A percentile compares a stretch with the other conserved stretches of the same genome.
phyloP scores from a whole-genome alignment of 176 grass and related monocot species.

The Raddia distichophylla region DNA sequence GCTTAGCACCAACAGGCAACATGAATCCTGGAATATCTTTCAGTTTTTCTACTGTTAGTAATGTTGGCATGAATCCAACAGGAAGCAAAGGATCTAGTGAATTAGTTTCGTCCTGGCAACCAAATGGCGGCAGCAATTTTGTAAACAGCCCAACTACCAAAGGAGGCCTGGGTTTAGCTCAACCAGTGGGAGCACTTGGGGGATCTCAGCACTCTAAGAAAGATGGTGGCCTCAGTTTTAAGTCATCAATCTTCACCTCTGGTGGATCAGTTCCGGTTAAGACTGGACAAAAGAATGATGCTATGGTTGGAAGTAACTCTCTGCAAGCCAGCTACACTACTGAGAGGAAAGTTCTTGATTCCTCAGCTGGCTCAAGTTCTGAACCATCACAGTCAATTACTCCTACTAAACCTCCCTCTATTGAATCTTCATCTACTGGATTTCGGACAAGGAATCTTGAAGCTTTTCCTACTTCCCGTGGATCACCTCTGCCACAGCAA shows the following conservation, averaged over 20 bases:
- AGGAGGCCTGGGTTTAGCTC: slow-evolving; percentile 37
- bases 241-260: slow-evolving; percentile 53
- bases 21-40: slow-evolving; percentile 46
- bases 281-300: slow-evolving; percentile 44
- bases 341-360: slow-evolving; percentile 40
- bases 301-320: slow-evolving; percentile 43
- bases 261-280: slow-evolving; percentile 49
- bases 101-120: slow-evolving; percentile 46
- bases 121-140: slow-evolving; percentile 34
- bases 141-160: slow-evolving; percentile 46
- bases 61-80: slow-evolving; percentile 28
- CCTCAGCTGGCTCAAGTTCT: slow-evolving; percentile 45
- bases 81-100: slow-evolving; percentile 56
- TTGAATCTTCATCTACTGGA: slow-evolving; percentile 42
- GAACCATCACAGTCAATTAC: slow-evolving; percentile 27
- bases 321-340: slow-evolving; percentile 31
- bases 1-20: slow-evolving; percentile 41
- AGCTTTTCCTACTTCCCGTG: slow-evolving; percentile 38
- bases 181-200: slow-evolving; percentile 49
- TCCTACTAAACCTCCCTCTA: slow-evolving; percentile 37
- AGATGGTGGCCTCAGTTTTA: slow-evolving; percentile 48
- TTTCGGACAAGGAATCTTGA: slow-evolving; percentile 53
- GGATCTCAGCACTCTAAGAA: slow-evolving; percentile 48
- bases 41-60: slow-evolving; percentile 52
- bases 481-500: slow-evolving; percentile 46